Conservation (phyloP, 805 yeast genomes). For the Wickerhamomyces alni region DNA sequence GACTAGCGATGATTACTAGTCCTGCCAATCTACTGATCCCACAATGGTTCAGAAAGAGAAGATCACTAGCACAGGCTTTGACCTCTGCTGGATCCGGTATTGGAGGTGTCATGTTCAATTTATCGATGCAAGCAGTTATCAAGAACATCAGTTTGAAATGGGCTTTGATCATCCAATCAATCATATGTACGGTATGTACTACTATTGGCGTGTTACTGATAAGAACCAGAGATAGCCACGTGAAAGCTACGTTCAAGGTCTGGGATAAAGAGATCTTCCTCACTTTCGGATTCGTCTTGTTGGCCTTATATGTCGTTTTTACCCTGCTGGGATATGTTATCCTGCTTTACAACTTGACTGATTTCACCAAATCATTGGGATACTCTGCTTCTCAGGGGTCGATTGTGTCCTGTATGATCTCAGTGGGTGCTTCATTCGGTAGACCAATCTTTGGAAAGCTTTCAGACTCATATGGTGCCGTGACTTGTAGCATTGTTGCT, state of each 20-base stretch:
- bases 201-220: slow-evolving; percentile 27
- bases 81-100: slow-evolving; percentile 34
- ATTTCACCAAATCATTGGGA: slow-evolving; percentile 53
- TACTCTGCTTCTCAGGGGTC: slow-evolving; percentile 49
- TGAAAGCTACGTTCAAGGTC: slow-evolving; percentile 29
- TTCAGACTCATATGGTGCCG: slow-evolving; percentile 45
- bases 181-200: slow-evolving; percentile 29
- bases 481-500: slow-evolving; percentile 36
- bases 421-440: slow-evolving; percentile 49
- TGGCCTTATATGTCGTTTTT: slow-evolving; percentile 34
- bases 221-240: slow-evolving; percentile 30
- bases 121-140: slow-evolving; percentile 25
- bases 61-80: slow-evolving; percentile 40
- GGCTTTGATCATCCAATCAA: slow-evolving; percentile 29
- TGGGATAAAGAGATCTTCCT: slow-evolving; percentile 36
- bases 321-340: slow-evolving; percentile 57
- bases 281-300: slow-evolving; percentile 37
- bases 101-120: slow-evolving; percentile 36
- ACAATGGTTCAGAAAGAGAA: slow-evolving; percentile 59
- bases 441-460: slow-evolving; percentile 48
- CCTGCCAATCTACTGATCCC: slow-evolving; percentile 59
- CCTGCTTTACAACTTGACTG: slow-evolving; percentile 49
- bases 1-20: slow-evolving; percentile 33
- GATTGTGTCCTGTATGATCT: slow-evolving; percentile 50
- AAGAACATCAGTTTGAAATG: slow-evolving; percentile 22